A percentile compares a stretch with the other conserved stretches of the same genome.
Evolutionary conservation across 108 stramenopile genomes (phyloP).

Genomic region (Nitzschia inconspicua): DNA sequence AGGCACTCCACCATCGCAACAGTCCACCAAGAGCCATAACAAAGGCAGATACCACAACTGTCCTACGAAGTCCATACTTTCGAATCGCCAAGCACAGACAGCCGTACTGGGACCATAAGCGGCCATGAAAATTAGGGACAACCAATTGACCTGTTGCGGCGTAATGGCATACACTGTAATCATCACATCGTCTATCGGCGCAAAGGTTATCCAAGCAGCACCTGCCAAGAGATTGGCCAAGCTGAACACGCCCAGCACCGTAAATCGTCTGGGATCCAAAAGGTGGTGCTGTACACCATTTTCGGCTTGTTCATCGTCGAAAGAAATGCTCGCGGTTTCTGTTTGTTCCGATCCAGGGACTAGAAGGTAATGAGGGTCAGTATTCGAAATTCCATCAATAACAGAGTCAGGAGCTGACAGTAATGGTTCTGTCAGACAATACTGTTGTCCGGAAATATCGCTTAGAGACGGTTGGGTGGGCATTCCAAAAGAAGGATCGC

Average conservation of each 20-base stretch:
- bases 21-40: background rate
- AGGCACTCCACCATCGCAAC: constrained; percentile 5
- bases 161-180: background rate
- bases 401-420: too few species aligned
- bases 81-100: background rate
- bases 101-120: background rate
- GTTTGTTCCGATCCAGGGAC: too few species aligned
- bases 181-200: constrained; percentile 13
- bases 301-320: too few species aligned
- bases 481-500: too few species aligned
- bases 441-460: too few species aligned
- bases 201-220: constrained; percentile 13
- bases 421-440: too few species aligned
- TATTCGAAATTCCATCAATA: too few species aligned
- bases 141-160: constrained; percentile 2
- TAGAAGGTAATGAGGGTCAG: too few species aligned
- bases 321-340: too few species aligned
- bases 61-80: constrained; percentile 1
- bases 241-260: constrained; percentile 3
- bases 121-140: constrained; percentile 1
- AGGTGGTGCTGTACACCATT: too few species aligned
- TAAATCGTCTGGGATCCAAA: constrained; percentile 12
- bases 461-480: too few species aligned
- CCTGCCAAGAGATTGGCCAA: background rate
- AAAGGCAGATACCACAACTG: background rate